Base-by-base conservation (phyloP, 768 basidiomycete genomes). In the Mycena epipterygia region DNA sequence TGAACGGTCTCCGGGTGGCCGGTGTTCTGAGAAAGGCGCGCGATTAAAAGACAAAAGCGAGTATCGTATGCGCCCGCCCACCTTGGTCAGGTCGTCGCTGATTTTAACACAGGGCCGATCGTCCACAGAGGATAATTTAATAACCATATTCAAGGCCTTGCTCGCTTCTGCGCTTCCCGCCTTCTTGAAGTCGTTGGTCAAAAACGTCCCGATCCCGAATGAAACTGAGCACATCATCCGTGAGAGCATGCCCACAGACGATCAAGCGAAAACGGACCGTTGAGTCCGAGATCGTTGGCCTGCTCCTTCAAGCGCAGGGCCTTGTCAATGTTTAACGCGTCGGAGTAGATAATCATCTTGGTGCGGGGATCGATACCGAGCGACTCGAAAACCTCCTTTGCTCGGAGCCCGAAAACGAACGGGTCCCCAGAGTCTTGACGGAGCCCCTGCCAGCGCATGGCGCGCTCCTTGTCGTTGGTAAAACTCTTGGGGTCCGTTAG, bases 381-480 rank as follows among this genome's bases (percentile, higher is more conserved):
- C 13, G 84, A 82, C 62, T 89, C 81, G 79, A 95, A 99, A 64
- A 92, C 85, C 70, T 87, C 84, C 76, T 91, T 93, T 12, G 91
- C 95, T 23, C 87, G 85, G 12, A 89, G 88, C 5, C 91, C 95
- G 76, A 95, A 99, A n/a, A 78, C 80, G 67, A 93, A 87, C 0
- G 97, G 96, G 76, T 97, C 92, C 5, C 98, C 98, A 1, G 95
- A 96, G 79, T 99, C 98, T 77, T 99, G 98, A 23, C 97, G 89
- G 16, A 99, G 84, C 0, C 93, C 92, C 7, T 85, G 82, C 97
- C 97, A 99, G 46, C 88, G 87, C 13, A 81, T 77, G 0, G 92
- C 94, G 2, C 90, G 88, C 37, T 84, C 88, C 1, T 87, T 86
- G 73, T 93, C 84, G 60, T 79, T 74, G 2, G 78, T 69, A 48